Evolutionary conservation across 805 yeast species (phyloP), one percentile per base, ranked within the genome.

Genomic region (Suhomyces prunicola): DNA sequence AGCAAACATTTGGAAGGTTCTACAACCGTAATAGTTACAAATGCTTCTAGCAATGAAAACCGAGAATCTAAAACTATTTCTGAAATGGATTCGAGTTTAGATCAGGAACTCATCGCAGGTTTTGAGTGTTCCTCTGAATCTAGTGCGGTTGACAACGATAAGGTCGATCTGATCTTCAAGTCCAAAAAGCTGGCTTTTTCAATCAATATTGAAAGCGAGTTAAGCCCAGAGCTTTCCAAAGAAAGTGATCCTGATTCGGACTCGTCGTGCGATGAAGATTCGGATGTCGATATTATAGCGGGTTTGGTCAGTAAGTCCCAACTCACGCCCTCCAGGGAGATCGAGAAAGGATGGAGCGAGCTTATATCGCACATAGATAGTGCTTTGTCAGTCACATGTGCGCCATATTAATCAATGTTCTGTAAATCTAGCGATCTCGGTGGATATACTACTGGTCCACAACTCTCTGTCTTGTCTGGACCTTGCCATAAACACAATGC

Each of bases 381-480:
- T 46, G 63, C 55, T 15, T 33, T 54, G 4, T 19, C 41, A 5
- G 26, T 29, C 40, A 24, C 31, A 17, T 42, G 29, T 13, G 19
- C 46, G 8, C 19, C 31, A 24, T 42, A 23, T 3, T 22, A 22
- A 12, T 26, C 29, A 33, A 19, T 48, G 35, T 13, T 48, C 35
- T 1, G 71, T 60, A 58, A 69, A 72, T 49, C 83, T 62, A 54
- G 80, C 82, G 50, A 79, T 72, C 55, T 81, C 84, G 13, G 69
- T 61, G 49, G 68, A 61, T 15, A 82, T 65, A 44, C 67, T 66
- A 8, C 71, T 62, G 3, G 88, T 92, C 98, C 98, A 92, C 31
- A 82, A 56, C 62, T 93, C 97, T 50, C 92, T 74, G 60, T 90
- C 96, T 56, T 87, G 87, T 40, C 93, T 72, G 1, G 96, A 88